A percentile compares a stretch with the other conserved stretches of the same genome.
Conservation (phyloP, 495 filamentous ascomycete species). For the Talaromyces stipitatus region DNA sequence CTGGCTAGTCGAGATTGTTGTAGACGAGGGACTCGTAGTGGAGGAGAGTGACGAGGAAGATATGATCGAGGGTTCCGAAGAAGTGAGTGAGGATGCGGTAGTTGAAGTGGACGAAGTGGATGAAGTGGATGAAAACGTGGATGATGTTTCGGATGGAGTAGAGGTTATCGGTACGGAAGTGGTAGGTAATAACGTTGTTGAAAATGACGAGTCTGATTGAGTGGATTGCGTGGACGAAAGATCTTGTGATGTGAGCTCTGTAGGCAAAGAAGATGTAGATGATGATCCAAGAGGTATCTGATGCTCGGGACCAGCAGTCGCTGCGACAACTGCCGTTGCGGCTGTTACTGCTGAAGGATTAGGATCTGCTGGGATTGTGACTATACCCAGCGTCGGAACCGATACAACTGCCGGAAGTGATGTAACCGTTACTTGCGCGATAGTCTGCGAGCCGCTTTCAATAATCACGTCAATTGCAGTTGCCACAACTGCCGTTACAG, state of each 20-base stretch:
- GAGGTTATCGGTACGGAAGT: background rate
- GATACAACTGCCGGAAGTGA: conserved; percentile 8
- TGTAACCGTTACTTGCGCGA: conserved; percentile 4
- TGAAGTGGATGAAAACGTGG: background rate
- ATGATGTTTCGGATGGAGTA: background rate
- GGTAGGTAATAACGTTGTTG: conserved; percentile 5
- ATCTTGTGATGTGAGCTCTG: conserved; percentile 5
- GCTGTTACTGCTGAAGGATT: background rate
- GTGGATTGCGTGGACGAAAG: conserved; percentile 4
- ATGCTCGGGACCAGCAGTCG: conserved; percentile 3
- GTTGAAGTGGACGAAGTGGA: background rate
- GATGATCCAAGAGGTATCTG: conserved; percentile 9
- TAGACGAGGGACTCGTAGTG: background rate
- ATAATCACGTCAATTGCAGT: conserved; percentile 6
- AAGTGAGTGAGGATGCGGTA: background rate
- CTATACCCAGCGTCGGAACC: background rate
- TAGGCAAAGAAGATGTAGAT: background rate
- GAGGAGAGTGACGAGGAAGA: background rate
- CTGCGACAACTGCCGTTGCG: background rate
- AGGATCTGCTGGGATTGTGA: conserved; percentile 7
- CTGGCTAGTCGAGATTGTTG: conserved; percentile 11
- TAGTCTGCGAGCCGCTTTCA: conserved; percentile 5
- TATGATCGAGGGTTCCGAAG: background rate
- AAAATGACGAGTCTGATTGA: background rate
- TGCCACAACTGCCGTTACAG: conserved; percentile 1